These are phyloP conservation scores for Tuber calosporum DNA, from an alignment of 495 filamentous ascomycete species.

Conservation along the genomic window DNA sequence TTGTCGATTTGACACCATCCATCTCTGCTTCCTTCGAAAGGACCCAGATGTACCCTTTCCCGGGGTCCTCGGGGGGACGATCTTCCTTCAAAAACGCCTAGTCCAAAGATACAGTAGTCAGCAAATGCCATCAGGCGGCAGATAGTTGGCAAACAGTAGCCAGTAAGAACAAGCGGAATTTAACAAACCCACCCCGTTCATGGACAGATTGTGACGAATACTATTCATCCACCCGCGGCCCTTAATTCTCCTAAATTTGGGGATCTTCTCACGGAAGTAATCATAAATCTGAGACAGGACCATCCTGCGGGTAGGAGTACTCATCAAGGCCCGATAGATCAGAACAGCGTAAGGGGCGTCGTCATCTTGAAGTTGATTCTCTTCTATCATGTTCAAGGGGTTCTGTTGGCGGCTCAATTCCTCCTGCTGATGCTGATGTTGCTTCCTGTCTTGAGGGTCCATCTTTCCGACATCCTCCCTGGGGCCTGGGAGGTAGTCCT, in stretches of 20 bases:
- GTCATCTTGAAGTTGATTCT: background rate
- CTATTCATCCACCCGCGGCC: constrained; percentile 92
- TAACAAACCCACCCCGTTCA: constrained; percentile 71
- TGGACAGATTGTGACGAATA: constrained; percentile 92
- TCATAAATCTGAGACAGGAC: constrained; percentile 79
- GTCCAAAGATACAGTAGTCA: background rate
- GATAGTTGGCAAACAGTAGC: background rate
- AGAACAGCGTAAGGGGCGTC: constrained; percentile 73
- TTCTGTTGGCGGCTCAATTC: background rate
- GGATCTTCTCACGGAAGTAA: constrained; percentile 79
- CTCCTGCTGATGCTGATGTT: background rate
- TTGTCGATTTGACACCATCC: constrained; percentile 65
- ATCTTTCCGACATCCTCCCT: background rate
- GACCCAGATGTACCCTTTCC: constrained; percentile 50
- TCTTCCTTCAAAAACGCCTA: constrained; percentile 40
- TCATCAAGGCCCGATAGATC: constrained; percentile 68
- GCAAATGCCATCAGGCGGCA: background rate
- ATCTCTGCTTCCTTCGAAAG: constrained; percentile 56
- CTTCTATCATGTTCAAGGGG: background rate
- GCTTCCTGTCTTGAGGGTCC: background rate
- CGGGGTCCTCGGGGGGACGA: constrained; percentile 21
- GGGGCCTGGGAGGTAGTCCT: background rate
- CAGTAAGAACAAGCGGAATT: background rate
- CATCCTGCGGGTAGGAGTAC: constrained; percentile 57
- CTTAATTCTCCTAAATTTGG: constrained; percentile 57